Percentiles rank a stretch among this genome's conserved stretches.
phyloP scores from a whole-genome alignment of 176 grass and related monocot genomes.

The Carex littledalei region DNA sequence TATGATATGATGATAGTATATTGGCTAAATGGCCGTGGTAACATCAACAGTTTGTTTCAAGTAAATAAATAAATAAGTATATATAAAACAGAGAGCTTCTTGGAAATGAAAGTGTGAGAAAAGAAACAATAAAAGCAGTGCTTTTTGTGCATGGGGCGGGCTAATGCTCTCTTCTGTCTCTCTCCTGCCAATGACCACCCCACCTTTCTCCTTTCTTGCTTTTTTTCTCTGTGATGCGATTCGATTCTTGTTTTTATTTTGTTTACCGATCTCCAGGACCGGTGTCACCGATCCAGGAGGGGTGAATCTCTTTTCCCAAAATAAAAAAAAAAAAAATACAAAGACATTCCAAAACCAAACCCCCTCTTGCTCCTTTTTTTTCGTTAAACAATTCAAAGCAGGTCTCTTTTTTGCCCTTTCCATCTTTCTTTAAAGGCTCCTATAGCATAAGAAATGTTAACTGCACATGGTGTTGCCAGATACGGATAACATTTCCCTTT shows the following conservation, averaged over 20 bases:
- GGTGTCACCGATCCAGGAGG: slow-evolving; percentile 4
- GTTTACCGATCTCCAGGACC: slow-evolving; percentile 19
- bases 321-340: neutral
- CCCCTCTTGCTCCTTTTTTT: neutral
- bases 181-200: neutral
- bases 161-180: neutral
- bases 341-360: slow-evolving; percentile 14
- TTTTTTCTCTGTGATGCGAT: neutral
- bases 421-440: slow-evolving; percentile 12
- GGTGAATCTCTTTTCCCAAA: neutral
- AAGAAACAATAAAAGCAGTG: slow-evolving; percentile 16
- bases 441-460: neutral
- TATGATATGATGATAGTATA: neutral
- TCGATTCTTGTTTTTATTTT: slow-evolving; percentile 3
- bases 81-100: slow-evolving; percentile 24
- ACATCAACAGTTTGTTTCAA: neutral
- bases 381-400: neutral
- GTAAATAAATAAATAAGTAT: neutral
- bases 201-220: neutral
- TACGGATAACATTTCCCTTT: slow-evolving; percentile 20
- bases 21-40: neutral
- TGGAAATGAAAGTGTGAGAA: slow-evolving; percentile 21
- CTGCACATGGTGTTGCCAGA: slow-evolving; percentile 12
- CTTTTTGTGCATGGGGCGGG: slow-evolving; percentile 16
- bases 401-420: neutral